A percentile compares a stretch with the other conserved stretches of the same genome.
Evolutionary conservation across 805 yeast species (phyloP).

Genomic region (Pichia gijzeniarum): DNA sequence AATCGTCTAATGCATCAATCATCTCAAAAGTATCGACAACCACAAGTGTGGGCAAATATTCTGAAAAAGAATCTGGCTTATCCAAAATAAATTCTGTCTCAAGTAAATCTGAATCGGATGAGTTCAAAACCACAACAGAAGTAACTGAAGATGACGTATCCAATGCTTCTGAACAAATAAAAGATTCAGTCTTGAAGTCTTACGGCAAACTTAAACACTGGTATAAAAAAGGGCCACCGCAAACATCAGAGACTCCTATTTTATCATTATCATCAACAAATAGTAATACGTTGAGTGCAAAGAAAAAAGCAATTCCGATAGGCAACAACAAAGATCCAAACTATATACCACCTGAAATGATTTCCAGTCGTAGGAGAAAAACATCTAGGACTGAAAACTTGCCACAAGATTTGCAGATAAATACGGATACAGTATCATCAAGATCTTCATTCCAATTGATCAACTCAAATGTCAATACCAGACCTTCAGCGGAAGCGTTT

Average conservation of each 20-base stretch:
- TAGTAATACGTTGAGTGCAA: not conserved
- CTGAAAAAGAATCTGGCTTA: not conserved
- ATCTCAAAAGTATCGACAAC: slow-evolving; percentile 11
- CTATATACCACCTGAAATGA: slow-evolving; percentile 57
- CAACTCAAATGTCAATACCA: not conserved
- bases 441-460: slow-evolving; percentile 4
- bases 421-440: not conserved
- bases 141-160: not conserved
- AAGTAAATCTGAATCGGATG: not conserved
- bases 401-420: not conserved
- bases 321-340: slow-evolving; percentile 9
- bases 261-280: not conserved
- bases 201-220: slow-evolving; percentile 60
- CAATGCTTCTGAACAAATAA: slow-evolving; percentile 7
- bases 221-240: slow-evolving; percentile 46
- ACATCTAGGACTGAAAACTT: slow-evolving; percentile 3
- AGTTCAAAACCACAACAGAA: not conserved
- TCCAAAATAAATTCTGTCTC: not conserved
- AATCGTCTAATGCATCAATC: slow-evolving; percentile 2
- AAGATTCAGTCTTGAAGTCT: slow-evolving; percentile 34
- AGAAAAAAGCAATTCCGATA: not conserved
- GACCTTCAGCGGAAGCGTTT: slow-evolving; percentile 9
- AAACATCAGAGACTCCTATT: not conserved
- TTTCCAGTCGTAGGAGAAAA: slow-evolving; percentile 42
- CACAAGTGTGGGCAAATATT: slow-evolving; percentile 1